Base-by-base conservation (phyloP, 164 flowering plant genomes). In the Vitis rupestris region DNA sequence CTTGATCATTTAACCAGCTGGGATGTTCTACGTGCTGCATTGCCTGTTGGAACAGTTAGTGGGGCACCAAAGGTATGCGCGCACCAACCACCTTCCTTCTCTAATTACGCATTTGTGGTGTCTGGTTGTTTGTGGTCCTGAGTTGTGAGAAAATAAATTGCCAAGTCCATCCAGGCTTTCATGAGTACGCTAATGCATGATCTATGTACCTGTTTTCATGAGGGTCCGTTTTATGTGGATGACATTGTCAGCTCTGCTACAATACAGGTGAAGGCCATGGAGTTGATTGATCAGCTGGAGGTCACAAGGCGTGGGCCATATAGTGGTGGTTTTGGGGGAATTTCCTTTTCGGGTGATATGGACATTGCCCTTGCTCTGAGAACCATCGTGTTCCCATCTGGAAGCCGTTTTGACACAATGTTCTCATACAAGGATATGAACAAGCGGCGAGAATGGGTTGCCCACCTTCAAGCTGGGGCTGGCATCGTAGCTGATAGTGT, bases 41-140 rank as follows among this genome's bases (percentile, higher is more conserved):
- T 96, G 79, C 99, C 99, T 58, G 99, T 91, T 82, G 99, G 99
- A 67, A 93, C 99, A 51, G 98, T 96, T 71, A 91, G 97, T 59
- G 99, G 99, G 66, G 99, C 99, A 60, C 99, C 99, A 51, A 96
- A 96, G 97, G 98, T 93, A 23, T 9, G 13, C 14, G 10, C 11
- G 47, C 48, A 17, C 11, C 16, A 23, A 0, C 57, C 37, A 2
- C 49, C 4, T 53, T 65, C 53, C 13, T 31, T 2, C 15, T 63
- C 19, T 17, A 0, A 3, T 13, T 44, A 9, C n/a, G 16, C 30
- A 11, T 0, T 53, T 54, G 27, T 48, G 44, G 8, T 37, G 44
- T 16, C 0, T 61, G 56, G n/a, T 53, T 31, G 19, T 61, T 31
- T 61, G 8, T 61, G 19, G 64, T 13, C 10, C 19, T 31, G 37